Conservation (phyloP, 129 eudicot genomes). For the Pseudognaphalium luteoalbum region DNA sequence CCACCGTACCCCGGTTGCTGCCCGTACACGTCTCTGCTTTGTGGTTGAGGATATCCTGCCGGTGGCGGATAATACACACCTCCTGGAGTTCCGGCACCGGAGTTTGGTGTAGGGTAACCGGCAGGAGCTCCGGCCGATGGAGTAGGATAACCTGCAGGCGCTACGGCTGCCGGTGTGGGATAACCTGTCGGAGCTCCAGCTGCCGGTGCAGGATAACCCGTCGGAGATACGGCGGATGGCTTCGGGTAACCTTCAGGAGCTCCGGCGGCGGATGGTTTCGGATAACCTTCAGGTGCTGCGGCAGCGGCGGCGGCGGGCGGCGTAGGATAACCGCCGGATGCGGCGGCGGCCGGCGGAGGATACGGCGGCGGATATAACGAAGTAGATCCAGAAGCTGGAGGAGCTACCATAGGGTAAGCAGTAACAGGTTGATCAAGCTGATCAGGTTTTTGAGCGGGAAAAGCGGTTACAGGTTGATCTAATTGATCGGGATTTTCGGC, state of each 20-base stretch:
- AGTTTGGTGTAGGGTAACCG: slow-evolving; percentile 13
- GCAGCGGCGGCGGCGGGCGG: background rate
- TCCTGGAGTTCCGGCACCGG: background rate
- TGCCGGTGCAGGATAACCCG: slow-evolving; percentile 17
- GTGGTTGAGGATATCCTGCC: slow-evolving; percentile 39
- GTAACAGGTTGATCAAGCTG: slow-evolving; percentile 38
- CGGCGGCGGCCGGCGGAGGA: background rate
- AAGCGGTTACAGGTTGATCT: slow-evolving; percentile 21
- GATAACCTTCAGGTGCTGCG: too few species aligned
- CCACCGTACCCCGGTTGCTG: slow-evolving; percentile 33
- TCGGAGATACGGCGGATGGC: background rate
- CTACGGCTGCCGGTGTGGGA: background rate
- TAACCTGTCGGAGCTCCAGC: background rate
- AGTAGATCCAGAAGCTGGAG: slow-evolving; percentile 17
- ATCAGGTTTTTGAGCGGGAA: slow-evolving; percentile 2
- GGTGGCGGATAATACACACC: slow-evolving; percentile 33
- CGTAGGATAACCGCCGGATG: background rate
- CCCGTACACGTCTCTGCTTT: slow-evolving; percentile 10
- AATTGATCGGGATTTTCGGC: slow-evolving; percentile 32
- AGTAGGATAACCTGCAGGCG: background rate
- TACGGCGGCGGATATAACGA: background rate
- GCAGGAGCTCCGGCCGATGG: background rate
- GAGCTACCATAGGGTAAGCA: slow-evolving; percentile 35
- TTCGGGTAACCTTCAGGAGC: background rate
- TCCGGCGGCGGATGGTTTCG: slow-evolving; percentile 4